Conservation (phyloP, 2,329 filamentous ascomycete genomes). For the Sordariomycetes sp. region DNA sequence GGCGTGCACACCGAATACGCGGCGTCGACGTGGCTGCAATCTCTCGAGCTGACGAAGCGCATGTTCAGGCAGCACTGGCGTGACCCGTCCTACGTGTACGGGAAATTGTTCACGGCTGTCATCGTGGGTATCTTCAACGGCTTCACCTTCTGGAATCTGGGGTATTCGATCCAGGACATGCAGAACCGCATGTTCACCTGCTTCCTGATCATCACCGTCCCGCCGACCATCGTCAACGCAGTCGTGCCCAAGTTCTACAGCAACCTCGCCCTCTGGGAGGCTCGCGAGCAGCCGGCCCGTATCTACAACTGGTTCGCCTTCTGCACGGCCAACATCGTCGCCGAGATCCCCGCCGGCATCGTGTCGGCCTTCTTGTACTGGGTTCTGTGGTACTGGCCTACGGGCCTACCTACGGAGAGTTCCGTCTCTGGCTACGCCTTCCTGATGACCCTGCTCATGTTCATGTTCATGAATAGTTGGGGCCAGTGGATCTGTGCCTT, state of each 20-base stretch:
- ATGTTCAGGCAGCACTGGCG: conserved; percentile 79
- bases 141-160: conserved; percentile 73
- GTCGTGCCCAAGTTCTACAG: conserved; percentile 73
- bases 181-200: conserved; percentile 76
- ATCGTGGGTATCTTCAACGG: conserved; percentile 77
- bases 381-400: conserved; percentile 67
- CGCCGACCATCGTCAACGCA: conserved; percentile 74
- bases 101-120: conserved; percentile 69
- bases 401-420: conserved; percentile 47
- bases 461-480: conserved; percentile 76
- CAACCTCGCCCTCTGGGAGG: conserved; percentile 62
- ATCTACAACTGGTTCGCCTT: conserved; percentile 67
- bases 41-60: conserved; percentile 62
- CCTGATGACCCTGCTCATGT: conserved; percentile 71
- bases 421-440: conserved; percentile 51
- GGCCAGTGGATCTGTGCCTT: conserved; percentile 76
- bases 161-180: conserved; percentile 59
- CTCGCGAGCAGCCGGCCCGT: conserved; percentile 73
- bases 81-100: conserved; percentile 74
- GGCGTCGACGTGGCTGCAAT: conserved; percentile 37
- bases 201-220: conserved; percentile 64
- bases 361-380: conserved; percentile 68
- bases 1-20: conserved; percentile 12
- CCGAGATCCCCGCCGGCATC: conserved; percentile 73
- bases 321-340: conserved; percentile 68